Percentiles rank a stretch among this genome's conserved stretches.
Evolutionary conservation across 1,284 basidiomycete genomes (phyloP).

Genomic region (Leucoagaricus sp.): DNA sequence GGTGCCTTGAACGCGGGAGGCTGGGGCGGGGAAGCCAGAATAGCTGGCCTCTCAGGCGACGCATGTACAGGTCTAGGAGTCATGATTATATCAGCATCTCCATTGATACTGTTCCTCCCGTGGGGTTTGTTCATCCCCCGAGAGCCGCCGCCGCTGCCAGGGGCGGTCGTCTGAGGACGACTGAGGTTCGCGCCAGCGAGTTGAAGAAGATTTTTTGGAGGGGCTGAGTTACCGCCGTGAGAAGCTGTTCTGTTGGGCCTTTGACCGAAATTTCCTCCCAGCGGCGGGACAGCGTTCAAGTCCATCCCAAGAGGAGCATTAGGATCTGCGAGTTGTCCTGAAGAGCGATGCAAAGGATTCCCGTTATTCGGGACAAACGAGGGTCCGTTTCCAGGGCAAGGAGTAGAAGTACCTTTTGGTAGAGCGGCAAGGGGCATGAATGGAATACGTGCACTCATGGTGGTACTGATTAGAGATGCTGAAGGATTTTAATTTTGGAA

Average conservation of each 20-base stretch:
- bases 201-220: slow-evolving; percentile 8
- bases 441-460: slow-evolving; percentile 11
- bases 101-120: background rate
- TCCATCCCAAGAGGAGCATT: background rate
- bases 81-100: background rate
- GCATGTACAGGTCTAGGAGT: background rate
- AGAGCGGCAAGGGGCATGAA: slow-evolving; percentile 1
- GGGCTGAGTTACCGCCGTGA: background rate
- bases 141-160: background rate
- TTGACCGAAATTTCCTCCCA: background rate
- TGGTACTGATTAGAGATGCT: background rate
- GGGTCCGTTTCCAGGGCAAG: background rate
- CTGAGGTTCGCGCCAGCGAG: background rate
- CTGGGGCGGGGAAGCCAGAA: background rate
- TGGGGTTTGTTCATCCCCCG: background rate
- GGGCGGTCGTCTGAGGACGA: slow-evolving; percentile 6
- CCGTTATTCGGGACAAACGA: background rate
- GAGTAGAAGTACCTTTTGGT: background rate
- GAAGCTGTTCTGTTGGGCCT: background rate
- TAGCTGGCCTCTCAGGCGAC: background rate
- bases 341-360: slow-evolving; percentile 6
- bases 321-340: background rate
- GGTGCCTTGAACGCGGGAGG: slow-evolving; percentile 3
- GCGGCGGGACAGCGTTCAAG: background rate
- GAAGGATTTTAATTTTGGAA: background rate